Conservation (phyloP, 495 filamentous ascomycete species). For the Aspergillus sparsus region DNA sequence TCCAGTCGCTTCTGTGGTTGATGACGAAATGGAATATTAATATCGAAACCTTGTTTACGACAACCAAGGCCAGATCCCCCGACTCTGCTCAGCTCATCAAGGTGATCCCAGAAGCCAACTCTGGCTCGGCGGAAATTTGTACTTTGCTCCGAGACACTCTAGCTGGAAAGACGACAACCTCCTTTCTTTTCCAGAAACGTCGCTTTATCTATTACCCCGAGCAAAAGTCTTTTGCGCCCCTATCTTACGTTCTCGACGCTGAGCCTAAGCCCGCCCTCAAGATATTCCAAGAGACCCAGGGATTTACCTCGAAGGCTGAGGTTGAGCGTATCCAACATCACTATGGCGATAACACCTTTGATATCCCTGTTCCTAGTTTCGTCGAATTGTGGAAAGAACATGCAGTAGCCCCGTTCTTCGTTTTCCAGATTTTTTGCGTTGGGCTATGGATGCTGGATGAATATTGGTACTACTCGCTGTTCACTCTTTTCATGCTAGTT, state of each 20-base stretch:
- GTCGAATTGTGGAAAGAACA: constrained; percentile 97
- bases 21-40: constrained; percentile 97
- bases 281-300: constrained; percentile 74
- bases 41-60: constrained; percentile 78
- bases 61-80: constrained; percentile 68
- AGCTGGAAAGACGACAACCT: constrained; percentile 70
- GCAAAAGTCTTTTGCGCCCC: constrained; percentile 69
- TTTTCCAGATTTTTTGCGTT: constrained; percentile 98
- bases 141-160: constrained; percentile 69
- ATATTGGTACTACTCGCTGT: constrained; percentile 99
- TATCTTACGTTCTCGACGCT: constrained; percentile 81
- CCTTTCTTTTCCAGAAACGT: constrained; percentile 97
- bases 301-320: constrained; percentile 69
- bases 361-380: constrained; percentile 95
- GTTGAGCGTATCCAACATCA: constrained; percentile 79
- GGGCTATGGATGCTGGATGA: constrained; percentile 99
- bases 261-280: constrained; percentile 76
- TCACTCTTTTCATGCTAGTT: constrained; percentile 97
- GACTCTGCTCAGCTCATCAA: constrained; percentile 85
- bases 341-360: constrained; percentile 96
- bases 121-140: constrained; percentile 88
- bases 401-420: constrained; percentile 97
- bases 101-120: constrained; percentile 87
- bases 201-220: constrained; percentile 83
- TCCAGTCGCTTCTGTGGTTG: constrained; percentile 88